These are phyloP conservation scores for Botryosphaeria dothidea DNA, from an alignment of 2,329 filamentous ascomycete species.

Conservation along the genomic window DNA sequence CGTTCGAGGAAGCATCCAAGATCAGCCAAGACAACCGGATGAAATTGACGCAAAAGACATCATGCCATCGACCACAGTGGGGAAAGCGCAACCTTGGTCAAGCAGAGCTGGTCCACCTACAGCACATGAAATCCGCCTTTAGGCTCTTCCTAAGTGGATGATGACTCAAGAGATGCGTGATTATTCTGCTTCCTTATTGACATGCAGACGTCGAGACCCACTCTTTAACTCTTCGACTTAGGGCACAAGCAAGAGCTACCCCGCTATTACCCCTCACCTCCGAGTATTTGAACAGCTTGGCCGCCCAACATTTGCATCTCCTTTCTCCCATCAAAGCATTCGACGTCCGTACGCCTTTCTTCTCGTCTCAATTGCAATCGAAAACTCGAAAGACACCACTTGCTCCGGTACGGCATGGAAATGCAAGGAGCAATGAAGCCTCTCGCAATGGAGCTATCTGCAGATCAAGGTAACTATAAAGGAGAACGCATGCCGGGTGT, in stretches of 20 bases:
- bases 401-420: constrained; percentile 16
- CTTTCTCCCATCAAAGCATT: neutral
- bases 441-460: constrained; percentile 37
- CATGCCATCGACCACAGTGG: neutral
- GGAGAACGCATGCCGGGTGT: constrained; percentile 45
- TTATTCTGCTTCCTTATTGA: neutral
- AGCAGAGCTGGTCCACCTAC: neutral
- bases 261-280: constrained; percentile 17
- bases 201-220: neutral
- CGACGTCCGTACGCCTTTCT: neutral
- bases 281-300: neutral
- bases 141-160: neutral
- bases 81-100: neutral
- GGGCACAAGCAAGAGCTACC: constrained; percentile 13
- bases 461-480: constrained; percentile 45
- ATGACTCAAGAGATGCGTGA: neutral
- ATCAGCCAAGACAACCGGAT: neutral
- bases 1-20: neutral
- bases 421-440: constrained; percentile 20
- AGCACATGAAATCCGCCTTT: neutral
- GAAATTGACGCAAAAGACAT: neutral
- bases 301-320: neutral
- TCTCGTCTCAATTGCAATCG: neutral
- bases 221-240: neutral
- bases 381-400: neutral